Percentiles rank a stretch among this genome's conserved stretches.
These are phyloP conservation scores for Pseudogymnoascus sp. DNA, from an alignment of 2,329 filamentous ascomycete genomes.

Conservation along the genomic window DNA sequence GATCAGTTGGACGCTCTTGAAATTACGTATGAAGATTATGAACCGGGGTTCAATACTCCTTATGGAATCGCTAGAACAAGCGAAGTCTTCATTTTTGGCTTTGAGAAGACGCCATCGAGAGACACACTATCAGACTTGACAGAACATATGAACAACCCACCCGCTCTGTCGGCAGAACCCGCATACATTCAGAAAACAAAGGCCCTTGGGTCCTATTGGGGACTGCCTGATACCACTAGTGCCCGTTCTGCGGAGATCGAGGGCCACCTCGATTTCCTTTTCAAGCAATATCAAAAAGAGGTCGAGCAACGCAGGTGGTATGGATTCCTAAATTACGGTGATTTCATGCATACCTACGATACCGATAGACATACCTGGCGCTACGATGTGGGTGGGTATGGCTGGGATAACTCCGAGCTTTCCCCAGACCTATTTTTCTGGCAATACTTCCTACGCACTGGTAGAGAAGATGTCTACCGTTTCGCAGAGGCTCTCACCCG, in stretches of 20 bases:
- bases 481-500: slow-evolving; percentile 52
- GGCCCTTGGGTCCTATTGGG: slow-evolving; percentile 51
- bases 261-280: slow-evolving; percentile 47
- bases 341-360: slow-evolving; percentile 58
- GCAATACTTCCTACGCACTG: slow-evolving; percentile 55
- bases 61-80: slow-evolving; percentile 52
- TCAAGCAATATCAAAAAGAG: slow-evolving; percentile 48
- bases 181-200: slow-evolving; percentile 44
- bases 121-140: slow-evolving; percentile 39
- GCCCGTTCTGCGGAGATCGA: slow-evolving; percentile 38
- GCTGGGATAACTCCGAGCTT: slow-evolving; percentile 59
- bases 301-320: slow-evolving; percentile 54
- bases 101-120: slow-evolving; percentile 44
- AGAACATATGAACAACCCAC: slow-evolving; percentile 43
- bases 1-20: slow-evolving; percentile 53
- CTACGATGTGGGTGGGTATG: slow-evolving; percentile 57
- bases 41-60: slow-evolving; percentile 46
- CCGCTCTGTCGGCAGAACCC: slow-evolving; percentile 42
- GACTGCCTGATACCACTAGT: slow-evolving; percentile 30
- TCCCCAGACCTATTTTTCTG: slow-evolving; percentile 57
- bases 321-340: slow-evolving; percentile 56
- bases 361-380: slow-evolving; percentile 51
- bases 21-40: slow-evolving; percentile 58
- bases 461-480: slow-evolving; percentile 48
- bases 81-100: slow-evolving; percentile 47